A percentile compares a stretch with the other conserved stretches of the same genome.
Conservation (phyloP, 2,329 filamentous ascomycete genomes). For the Neofusicoccum cordaticola region DNA sequence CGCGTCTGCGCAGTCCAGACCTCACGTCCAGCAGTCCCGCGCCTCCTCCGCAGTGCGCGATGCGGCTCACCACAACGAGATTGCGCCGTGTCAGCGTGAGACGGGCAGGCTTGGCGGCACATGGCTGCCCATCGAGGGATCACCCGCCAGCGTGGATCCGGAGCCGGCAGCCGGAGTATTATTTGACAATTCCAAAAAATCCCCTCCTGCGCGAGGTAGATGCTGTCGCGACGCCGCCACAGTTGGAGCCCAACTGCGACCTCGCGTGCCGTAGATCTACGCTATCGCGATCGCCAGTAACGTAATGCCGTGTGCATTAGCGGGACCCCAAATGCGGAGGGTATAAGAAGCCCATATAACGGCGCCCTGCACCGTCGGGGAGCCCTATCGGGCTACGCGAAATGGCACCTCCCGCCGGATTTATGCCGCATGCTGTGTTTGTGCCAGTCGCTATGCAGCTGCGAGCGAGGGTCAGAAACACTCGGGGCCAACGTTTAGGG, state of each 20-base stretch:
- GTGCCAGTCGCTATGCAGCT: neutral
- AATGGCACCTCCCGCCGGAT: neutral
- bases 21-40: neutral
- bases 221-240: neutral
- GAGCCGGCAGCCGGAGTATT: neutral
- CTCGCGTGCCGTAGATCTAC: neutral
- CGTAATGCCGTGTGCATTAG: slow-evolving; percentile 11
- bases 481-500: neutral
- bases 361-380: neutral
- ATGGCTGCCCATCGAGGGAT: neutral
- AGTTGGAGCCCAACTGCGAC: neutral
- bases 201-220: neutral
- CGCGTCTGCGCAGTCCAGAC: neutral
- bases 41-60: slow-evolving; percentile 1
- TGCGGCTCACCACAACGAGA: slow-evolving; percentile 1
- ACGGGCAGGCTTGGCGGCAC: neutral
- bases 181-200: neutral
- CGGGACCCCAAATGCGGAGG: neutral
- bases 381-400: neutral
- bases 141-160: neutral
- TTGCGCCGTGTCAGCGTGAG: slow-evolving; percentile 11
- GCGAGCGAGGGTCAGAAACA: neutral
- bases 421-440: neutral
- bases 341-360: neutral
- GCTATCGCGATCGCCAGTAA: slow-evolving; percentile 3